phyloP scores from a whole-genome alignment of 2,329 filamentous ascomycete genomes.

The Aureobasidium leucospermi region DNA sequence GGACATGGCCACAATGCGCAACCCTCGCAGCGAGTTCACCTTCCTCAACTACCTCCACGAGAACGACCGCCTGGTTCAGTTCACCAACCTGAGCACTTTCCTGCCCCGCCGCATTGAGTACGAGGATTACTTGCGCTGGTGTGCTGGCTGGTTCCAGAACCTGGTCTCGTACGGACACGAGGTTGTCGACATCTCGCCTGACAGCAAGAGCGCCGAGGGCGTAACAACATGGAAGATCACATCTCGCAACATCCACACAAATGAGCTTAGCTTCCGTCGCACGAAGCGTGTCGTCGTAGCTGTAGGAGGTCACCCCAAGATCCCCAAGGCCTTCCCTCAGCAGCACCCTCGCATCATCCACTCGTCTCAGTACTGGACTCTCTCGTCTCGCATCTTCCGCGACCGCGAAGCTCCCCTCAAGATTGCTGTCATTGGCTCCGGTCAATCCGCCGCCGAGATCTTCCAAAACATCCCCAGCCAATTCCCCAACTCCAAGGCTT shows the following conservation, averaged over 20 bases:
- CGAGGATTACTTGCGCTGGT: slow-evolving; percentile 94
- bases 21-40: slow-evolving; percentile 85
- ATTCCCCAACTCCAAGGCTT: slow-evolving; percentile 74
- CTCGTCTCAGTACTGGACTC: slow-evolving; percentile 74
- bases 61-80: slow-evolving; percentile 75
- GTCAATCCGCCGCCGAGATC: slow-evolving; percentile 92
- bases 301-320: slow-evolving; percentile 59
- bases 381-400: slow-evolving; percentile 52
- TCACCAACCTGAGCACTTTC: slow-evolving; percentile 86
- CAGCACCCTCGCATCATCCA: slow-evolving; percentile 71
- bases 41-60: slow-evolving; percentile 90
- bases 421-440: slow-evolving; percentile 79
- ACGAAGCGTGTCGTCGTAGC: slow-evolving; percentile 65
- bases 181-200: slow-evolving; percentile 57
- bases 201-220: slow-evolving; percentile 41
- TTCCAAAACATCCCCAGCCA: slow-evolving; percentile 78
- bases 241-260: slow-evolving; percentile 55
- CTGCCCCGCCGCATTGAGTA: slow-evolving; percentile 80
- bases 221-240: slow-evolving; percentile 62
- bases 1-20: slow-evolving; percentile 80
- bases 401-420: slow-evolving; percentile 54
- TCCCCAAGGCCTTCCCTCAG: slow-evolving; percentile 62
- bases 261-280: slow-evolving; percentile 45
- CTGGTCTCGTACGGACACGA: slow-evolving; percentile 71
- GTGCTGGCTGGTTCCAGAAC: slow-evolving; percentile 67